A percentile compares a stretch with the other conserved stretches of the same genome.
phyloP scores from a whole-genome alignment of 306 rosid genomes.

The Astragalus membranaceus region DNA sequence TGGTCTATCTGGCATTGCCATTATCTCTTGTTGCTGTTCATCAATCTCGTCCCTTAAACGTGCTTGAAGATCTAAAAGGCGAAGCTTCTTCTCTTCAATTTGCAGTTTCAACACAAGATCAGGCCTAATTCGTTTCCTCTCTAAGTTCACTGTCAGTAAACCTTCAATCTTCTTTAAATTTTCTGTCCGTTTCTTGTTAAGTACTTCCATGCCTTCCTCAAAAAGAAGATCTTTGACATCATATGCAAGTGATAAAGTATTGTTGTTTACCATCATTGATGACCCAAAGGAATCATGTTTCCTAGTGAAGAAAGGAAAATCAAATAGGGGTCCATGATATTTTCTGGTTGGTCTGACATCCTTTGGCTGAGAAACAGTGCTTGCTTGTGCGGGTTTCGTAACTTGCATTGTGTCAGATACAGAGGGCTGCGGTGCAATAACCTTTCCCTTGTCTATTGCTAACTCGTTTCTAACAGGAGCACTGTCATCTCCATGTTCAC shows the following conservation, averaged over 20 bases:
- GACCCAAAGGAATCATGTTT: slow-evolving; percentile 93
- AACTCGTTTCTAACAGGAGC: slow-evolving; percentile 50
- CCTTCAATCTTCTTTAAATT: slow-evolving; percentile 88
- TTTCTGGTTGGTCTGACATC: slow-evolving; percentile 66
- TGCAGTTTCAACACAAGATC: slow-evolving; percentile 89
- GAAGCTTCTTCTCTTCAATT: slow-evolving; percentile 95
- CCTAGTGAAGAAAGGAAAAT: slow-evolving; percentile 94
- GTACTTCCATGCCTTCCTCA: slow-evolving; percentile 84
- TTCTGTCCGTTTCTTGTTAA: slow-evolving; percentile 74
- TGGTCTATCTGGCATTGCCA: slow-evolving; percentile 99
- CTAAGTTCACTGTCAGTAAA: slow-evolving; percentile 69
- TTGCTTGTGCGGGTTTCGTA: slow-evolving; percentile 61
- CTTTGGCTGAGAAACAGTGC: slow-evolving; percentile 56
- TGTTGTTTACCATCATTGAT: slow-evolving; percentile 64
- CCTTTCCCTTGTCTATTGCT: slow-evolving; percentile 71
- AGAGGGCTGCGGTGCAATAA: slow-evolving; percentile 58
- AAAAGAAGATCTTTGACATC: slow-evolving; percentile 84
- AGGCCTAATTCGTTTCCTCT: slow-evolving; percentile 91
- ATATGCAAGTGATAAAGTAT: slow-evolving; percentile 78
- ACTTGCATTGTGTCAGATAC: slow-evolving; percentile 57
- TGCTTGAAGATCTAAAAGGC: slow-evolving; percentile 76
- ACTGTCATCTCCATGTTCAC: slow-evolving; percentile 47
- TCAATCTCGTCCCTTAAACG: slow-evolving; percentile 93
- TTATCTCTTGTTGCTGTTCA: slow-evolving; percentile 96
- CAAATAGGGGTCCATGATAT: slow-evolving; percentile 96